phyloP scores from a whole-genome alignment of 1,284 basidiomycete species.

The Boletus hoseneyae region DNA sequence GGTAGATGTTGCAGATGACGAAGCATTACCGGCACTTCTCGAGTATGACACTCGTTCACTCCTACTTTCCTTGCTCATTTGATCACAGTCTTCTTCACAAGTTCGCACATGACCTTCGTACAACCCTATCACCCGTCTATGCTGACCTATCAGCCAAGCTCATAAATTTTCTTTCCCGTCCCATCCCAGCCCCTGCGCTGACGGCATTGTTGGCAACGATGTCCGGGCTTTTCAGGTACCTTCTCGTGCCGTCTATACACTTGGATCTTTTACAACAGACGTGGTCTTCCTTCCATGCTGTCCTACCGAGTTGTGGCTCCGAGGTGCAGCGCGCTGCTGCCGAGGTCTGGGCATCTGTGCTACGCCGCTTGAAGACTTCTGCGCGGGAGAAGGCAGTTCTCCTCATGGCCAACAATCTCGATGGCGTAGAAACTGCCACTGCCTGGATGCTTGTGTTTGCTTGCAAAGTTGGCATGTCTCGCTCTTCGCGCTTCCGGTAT shows the following conservation, averaged over 20 bases:
- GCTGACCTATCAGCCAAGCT: slow-evolving; percentile 49
- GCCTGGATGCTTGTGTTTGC: slow-evolving; percentile 69
- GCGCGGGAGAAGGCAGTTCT: slow-evolving; percentile 50
- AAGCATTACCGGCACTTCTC: slow-evolving; percentile 63
- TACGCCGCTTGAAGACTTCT: slow-evolving; percentile 59
- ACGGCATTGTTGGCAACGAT: slow-evolving; percentile 63
- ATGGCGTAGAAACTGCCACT: slow-evolving; percentile 52
- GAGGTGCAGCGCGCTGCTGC: slow-evolving; percentile 71
- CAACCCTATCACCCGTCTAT: slow-evolving; percentile 62
- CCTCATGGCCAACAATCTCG: slow-evolving; percentile 44
- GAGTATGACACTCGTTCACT: slow-evolving; percentile 50
- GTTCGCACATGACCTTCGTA: slow-evolving; percentile 70
- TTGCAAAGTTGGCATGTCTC: slow-evolving; percentile 54
- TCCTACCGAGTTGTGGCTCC: slow-evolving; percentile 55
- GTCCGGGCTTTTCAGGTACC: slow-evolving; percentile 63
- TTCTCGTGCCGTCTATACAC: slow-evolving; percentile 57
- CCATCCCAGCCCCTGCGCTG: slow-evolving; percentile 56
- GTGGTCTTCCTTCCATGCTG: slow-evolving; percentile 50
- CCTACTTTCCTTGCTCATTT: slow-evolving; percentile 14
- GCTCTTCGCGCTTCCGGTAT: background rate
- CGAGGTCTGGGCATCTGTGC: slow-evolving; percentile 72
- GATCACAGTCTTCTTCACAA: slow-evolving; percentile 65
- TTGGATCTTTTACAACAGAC: slow-evolving; percentile 51
- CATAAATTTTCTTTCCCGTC: slow-evolving; percentile 54
- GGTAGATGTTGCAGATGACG: slow-evolving; percentile 58